A percentile compares a stretch with the other conserved stretches of the same genome.
phyloP scores from a whole-genome alignment of 169 alveolate species.

The Cryptosporidium canis region DNA sequence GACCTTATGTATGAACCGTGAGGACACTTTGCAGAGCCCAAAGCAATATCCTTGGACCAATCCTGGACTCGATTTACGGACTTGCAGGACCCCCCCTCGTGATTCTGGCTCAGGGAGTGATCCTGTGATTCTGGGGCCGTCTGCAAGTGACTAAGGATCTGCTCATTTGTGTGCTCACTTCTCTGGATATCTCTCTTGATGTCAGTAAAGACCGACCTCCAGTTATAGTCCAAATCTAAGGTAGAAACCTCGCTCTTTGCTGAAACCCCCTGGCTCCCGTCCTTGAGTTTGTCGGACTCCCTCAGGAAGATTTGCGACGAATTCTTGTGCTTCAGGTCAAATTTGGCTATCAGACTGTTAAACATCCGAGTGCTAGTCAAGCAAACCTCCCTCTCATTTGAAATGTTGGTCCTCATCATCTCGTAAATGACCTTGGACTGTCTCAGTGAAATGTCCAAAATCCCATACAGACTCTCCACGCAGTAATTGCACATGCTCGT shows the following conservation, averaged over 20 bases:
- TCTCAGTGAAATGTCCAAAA: slow-evolving; percentile 23
- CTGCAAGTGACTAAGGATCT: background rate
- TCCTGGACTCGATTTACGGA: slow-evolving; percentile 21
- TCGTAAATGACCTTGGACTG: slow-evolving; percentile 44
- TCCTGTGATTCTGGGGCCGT: background rate
- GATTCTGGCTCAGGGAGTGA: background rate
- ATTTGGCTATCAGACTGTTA: slow-evolving; percentile 33
- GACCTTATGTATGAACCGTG: slow-evolving; percentile 41
- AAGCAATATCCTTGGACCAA: slow-evolving; percentile 54
- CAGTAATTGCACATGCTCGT: slow-evolving; percentile 10
- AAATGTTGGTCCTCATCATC: slow-evolving; percentile 12
- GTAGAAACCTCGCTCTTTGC: background rate
- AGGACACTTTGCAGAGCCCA: slow-evolving; percentile 65
- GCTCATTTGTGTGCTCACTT: slow-evolving; percentile 1
- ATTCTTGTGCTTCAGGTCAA: slow-evolving; percentile 19
- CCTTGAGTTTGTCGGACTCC: background rate
- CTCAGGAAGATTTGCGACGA: background rate
- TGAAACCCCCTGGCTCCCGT: background rate
- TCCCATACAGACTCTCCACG: slow-evolving; percentile 13
- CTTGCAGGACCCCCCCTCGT: background rate
- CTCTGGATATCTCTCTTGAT: slow-evolving; percentile 51
- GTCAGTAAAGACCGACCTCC: slow-evolving; percentile 47
- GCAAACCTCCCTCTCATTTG: slow-evolving; percentile 42
- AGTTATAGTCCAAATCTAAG: slow-evolving; percentile 26
- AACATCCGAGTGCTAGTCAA: slow-evolving; percentile 49